Evolutionary conservation across 2,329 filamentous ascomycete genomes (phyloP).

Genomic region (Aspergillus costaricaensis): DNA sequence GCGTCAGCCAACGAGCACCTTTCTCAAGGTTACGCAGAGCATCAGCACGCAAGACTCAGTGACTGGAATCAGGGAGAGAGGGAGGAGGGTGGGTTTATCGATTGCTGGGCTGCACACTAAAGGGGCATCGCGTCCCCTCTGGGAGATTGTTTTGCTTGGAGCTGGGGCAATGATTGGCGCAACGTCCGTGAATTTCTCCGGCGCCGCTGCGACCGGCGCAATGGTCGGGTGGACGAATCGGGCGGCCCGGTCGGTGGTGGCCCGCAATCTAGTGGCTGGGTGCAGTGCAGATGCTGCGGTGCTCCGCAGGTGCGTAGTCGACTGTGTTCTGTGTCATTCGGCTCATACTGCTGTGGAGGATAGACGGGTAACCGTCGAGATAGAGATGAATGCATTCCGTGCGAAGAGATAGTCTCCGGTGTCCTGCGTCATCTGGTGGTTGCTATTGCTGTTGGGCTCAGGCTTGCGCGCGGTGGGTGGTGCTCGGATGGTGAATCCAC

Average conservation of each 20-base stretch:
- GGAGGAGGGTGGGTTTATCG: background rate
- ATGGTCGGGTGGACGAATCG: background rate
- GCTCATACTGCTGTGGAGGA: background rate
- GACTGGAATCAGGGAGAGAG: background rate
- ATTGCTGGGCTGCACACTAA: background rate
- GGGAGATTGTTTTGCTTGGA: background rate
- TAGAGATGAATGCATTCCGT: slow-evolving; percentile 1
- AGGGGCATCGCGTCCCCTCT: background rate
- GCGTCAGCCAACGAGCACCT: too few relatives aligned
- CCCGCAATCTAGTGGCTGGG: background rate
- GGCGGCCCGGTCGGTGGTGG: background rate
- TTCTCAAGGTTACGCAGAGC: too few relatives aligned
- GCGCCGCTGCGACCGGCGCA: background rate
- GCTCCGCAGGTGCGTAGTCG: background rate
- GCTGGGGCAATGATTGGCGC: background rate
- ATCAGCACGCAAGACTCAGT: background rate
- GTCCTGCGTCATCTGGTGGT: background rate
- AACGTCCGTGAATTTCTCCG: background rate
- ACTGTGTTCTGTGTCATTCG: background rate
- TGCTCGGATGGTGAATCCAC: slow-evolving; percentile 31
- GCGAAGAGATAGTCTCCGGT: background rate
- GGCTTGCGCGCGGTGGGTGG: background rate
- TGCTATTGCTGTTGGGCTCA: background rate
- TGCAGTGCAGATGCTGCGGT: background rate
- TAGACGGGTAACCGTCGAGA: background rate